Evolutionary conservation across 2,329 filamentous ascomycete genomes (phyloP), one percentile per base, ranked within the genome.

Genomic region (Diaporthe destruens): DNA sequence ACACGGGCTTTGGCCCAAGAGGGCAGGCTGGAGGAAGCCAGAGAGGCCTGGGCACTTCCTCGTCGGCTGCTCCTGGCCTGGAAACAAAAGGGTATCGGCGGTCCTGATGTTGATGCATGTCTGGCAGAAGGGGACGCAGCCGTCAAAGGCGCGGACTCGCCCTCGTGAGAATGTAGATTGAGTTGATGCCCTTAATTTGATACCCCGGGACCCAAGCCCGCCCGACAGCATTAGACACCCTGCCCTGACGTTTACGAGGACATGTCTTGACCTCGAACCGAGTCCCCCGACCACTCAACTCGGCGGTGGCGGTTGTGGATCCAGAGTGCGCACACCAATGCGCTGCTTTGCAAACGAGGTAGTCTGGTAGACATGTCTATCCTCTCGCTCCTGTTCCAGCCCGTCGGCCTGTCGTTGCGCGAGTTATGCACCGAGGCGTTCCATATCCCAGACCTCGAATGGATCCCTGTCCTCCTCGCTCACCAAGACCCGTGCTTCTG

Each of bases 401-500:
- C 20, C 23, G 12, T 25, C 20, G n/a, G n/a, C 39, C 44, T n/a
- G 32, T 57, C 23, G 55, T 70, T 66, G 71, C 29, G 39, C 74
- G 61, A 18, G 75, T 74, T 59, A 73, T 63, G 73, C n/a, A 72
- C 79, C 32, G 67, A 76, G 53, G 49, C 76, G 72, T 42, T 75
- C 67, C 47, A 89, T 82, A 74, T 88, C 85, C 75, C 94, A 87
- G 73, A 98, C 93, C 67, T 92, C 92, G 83, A 95, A 99, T 0
- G 96, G 96, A 86, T 99, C 96, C 73, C 90, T 87, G 82, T 99
- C 96, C 55, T 87, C 87, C 80, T 93, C 87, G 81, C 95, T 98
- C 63, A 97, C 89, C 72, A 92, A 81, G 18, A 98, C 91, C 71
- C 89, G 85, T 23, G 91, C 88, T 29, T 85, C 84, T 2, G 79